Conservation (phyloP, 306 rosid genomes). For the Rosa chinensis region DNA sequence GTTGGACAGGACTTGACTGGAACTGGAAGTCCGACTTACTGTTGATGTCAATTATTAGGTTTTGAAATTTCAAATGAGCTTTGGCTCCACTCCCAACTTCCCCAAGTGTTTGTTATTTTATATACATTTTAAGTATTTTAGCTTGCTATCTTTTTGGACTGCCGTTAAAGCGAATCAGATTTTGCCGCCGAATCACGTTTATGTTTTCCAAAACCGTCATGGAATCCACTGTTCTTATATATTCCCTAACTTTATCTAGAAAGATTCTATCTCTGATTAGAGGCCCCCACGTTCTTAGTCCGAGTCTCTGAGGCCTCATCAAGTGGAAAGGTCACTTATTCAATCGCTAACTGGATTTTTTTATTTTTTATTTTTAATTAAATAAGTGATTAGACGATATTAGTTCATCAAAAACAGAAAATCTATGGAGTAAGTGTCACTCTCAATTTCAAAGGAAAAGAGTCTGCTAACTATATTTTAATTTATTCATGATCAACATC, state of each 20-base stretch:
- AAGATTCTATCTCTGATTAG: not conserved
- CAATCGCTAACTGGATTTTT: too few species aligned
- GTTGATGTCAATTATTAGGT: not conserved
- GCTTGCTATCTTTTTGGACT: slow-evolving; percentile 27
- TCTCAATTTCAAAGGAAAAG: too few species aligned
- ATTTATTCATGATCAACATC: too few species aligned
- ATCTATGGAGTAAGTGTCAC: accelerated
- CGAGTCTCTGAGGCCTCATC: not conserved
- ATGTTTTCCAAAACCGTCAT: not conserved
- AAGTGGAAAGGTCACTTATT: not conserved
- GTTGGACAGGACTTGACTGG: not conserved
- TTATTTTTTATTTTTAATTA: too few species aligned
- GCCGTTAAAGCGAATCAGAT: slow-evolving; percentile 31
- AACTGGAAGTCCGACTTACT: slow-evolving; percentile 24
- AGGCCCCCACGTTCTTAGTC: not conserved
- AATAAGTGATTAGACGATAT: too few species aligned
- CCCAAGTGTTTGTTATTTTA: slow-evolving; percentile 7
- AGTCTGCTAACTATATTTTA: too few species aligned
- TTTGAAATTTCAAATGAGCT: slow-evolving; percentile 12
- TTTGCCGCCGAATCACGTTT: slow-evolving; percentile 25
- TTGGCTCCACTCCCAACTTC: slow-evolving; percentile 10
- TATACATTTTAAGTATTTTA: not conserved
- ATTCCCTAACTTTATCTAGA: not conserved
- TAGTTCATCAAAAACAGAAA: too few species aligned
- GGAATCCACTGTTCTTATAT: too few species aligned